Conservation (phyloP, 495 filamentous ascomycete genomes). For the Daldinia loculata region DNA sequence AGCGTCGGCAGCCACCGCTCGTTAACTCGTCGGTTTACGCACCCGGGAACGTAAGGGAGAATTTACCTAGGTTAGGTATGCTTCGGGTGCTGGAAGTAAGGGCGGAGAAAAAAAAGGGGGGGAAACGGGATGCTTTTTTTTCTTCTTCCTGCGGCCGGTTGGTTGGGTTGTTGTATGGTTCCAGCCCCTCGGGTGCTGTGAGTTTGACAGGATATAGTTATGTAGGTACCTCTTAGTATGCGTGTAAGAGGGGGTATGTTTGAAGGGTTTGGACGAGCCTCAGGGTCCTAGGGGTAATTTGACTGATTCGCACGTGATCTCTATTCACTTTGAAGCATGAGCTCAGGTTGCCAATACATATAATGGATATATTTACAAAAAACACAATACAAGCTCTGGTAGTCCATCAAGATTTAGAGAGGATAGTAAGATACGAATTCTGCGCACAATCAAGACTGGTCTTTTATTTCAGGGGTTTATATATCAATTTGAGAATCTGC, state of each 20-base stretch:
- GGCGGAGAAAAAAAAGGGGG: not conserved
- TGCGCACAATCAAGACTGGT: conserved; percentile 31
- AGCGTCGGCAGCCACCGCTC: not conserved
- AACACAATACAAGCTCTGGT: not conserved
- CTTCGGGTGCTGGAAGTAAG: not conserved
- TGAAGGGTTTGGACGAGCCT: too few species aligned
- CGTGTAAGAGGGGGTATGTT: not conserved
- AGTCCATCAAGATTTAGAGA: not conserved
- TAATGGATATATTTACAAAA: not conserved
- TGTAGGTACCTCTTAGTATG: not conserved
- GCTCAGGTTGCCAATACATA: not conserved
- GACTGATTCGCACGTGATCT: not conserved
- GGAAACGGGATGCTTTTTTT: not conserved
- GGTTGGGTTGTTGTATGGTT: not conserved
- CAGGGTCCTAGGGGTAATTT: not conserved
- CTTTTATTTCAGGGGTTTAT: conserved; percentile 37
- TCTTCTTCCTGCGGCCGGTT: not conserved
- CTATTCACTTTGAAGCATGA: not conserved
- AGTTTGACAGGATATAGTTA: not conserved
- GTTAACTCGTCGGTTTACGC: not conserved
- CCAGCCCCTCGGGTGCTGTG: not conserved
- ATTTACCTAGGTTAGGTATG: too few species aligned
- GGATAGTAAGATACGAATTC: not conserved
- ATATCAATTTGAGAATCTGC: conserved; percentile 39
- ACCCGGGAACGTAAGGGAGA: not conserved